Evolutionary conservation across 805 yeast species (phyloP).

Genomic region (Lipomyces lipofer): DNA sequence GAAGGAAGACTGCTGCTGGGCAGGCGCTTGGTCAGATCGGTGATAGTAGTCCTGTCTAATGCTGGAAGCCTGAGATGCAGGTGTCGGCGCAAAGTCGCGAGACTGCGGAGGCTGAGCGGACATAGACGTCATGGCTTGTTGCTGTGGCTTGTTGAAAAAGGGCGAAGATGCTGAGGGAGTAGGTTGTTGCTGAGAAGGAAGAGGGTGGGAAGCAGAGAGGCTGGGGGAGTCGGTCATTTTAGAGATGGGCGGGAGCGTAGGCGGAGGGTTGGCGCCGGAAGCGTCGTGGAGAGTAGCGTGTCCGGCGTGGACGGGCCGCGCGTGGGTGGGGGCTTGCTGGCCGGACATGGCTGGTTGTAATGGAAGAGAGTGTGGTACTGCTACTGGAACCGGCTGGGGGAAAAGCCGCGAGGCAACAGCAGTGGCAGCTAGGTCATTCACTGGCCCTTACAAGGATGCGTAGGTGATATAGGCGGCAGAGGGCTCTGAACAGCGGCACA

Average conservation of each 20-base stretch:
- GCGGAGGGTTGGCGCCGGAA: constrained; percentile 3
- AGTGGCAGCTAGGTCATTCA: too few relatives aligned
- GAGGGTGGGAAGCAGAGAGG: constrained; percentile 26
- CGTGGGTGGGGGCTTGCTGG: constrained; percentile 3
- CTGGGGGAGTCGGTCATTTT: constrained; percentile 21
- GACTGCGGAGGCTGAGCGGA: constrained; percentile 4
- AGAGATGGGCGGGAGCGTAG: constrained; percentile 24
- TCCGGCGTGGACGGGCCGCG: not conserved
- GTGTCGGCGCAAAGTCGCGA: not conserved
- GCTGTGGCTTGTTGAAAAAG: constrained; percentile 3
- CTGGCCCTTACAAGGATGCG: too few relatives aligned
- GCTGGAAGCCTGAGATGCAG: not conserved
- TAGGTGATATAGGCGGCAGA: too few relatives aligned
- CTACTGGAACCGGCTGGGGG: too few relatives aligned
- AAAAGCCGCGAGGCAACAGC: too few relatives aligned
- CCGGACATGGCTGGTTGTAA: not conserved
- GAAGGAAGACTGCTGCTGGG: too few relatives aligned
- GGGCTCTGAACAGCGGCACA: too few relatives aligned
- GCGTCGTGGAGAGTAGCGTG: not conserved
- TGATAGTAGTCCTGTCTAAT: constrained; percentile 5
- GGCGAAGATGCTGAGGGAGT: not conserved
- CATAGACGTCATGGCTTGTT: not conserved
- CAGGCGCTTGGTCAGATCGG: not conserved
- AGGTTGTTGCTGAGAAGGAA: not conserved
- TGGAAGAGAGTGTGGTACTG: too few relatives aligned